These are phyloP conservation scores for Hypoxylon rubiginosum DNA, from an alignment of 2,329 filamentous ascomycete species.

Conservation along the genomic window DNA sequence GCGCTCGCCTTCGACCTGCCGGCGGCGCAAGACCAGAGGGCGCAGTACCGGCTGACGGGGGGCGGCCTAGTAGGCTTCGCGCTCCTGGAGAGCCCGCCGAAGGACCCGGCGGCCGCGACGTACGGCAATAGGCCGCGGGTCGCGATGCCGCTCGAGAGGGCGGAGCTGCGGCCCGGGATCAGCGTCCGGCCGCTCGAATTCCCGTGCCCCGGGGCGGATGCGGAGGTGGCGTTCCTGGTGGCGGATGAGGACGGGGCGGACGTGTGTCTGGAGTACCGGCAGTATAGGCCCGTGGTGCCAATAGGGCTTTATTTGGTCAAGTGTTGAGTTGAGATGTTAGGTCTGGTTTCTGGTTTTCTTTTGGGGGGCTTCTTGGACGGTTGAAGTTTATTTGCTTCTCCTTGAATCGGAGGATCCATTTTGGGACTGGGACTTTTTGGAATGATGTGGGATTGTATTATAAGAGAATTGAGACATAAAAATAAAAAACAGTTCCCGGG, in stretches of 20 bases:
- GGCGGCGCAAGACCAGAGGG: background rate
- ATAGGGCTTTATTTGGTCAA: conserved; percentile 45
- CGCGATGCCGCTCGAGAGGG: conserved; percentile 37
- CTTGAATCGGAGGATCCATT: too few species aligned
- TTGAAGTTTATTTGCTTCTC: too few species aligned
- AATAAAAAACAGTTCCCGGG: too few species aligned
- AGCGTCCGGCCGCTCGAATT: conserved; percentile 35
- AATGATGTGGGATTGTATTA: too few species aligned
- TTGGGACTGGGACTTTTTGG: too few species aligned
- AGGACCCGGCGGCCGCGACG: conserved; percentile 31
- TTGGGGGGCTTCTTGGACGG: too few species aligned
- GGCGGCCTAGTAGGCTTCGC: conserved; percentile 40
- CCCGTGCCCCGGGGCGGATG: conserved; percentile 40
- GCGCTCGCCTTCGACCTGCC: conserved; percentile 70
- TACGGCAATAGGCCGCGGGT: conserved; percentile 39
- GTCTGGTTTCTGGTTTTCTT: too few species aligned
- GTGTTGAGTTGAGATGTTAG: conserved; percentile 38
- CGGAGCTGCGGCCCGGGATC: conserved; percentile 24
- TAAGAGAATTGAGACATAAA: too few species aligned
- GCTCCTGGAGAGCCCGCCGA: conserved; percentile 38
- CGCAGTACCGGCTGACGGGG: conserved; percentile 39
- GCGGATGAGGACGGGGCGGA: conserved; percentile 41
- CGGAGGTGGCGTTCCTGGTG: conserved; percentile 35
- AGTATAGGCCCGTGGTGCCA: conserved; percentile 22
- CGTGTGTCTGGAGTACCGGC: conserved; percentile 44